Evolutionary conservation across 1,139 yeast genomes (phyloP).

Genomic region (Yamadazyma buinensis): DNA sequence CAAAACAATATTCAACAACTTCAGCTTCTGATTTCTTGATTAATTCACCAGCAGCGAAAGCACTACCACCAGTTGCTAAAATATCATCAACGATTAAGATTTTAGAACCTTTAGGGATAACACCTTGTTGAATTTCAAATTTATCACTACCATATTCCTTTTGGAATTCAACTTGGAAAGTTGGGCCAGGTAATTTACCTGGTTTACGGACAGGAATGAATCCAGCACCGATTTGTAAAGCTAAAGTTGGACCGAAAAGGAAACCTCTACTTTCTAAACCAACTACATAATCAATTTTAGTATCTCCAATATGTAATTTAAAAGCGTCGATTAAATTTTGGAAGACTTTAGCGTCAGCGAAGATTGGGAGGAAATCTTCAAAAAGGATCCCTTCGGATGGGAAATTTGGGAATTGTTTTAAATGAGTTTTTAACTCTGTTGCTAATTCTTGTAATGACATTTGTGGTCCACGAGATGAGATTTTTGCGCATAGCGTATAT

Average conservation of each 20-base stretch:
- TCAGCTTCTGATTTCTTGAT: slow-evolving; percentile 63
- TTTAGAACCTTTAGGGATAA: slow-evolving; percentile 75
- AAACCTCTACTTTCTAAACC: slow-evolving; percentile 98
- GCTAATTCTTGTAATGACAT: slow-evolving; percentile 41
- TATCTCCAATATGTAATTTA: slow-evolving; percentile 64
- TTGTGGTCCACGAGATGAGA: no score
- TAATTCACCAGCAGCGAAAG: slow-evolving; percentile 88
- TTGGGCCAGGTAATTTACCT: slow-evolving; percentile 91
- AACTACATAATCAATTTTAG: slow-evolving; percentile 79
- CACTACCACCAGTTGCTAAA: slow-evolving; percentile 98
- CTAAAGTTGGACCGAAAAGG: slow-evolving; percentile 91
- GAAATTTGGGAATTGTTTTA: slow-evolving; percentile 87
- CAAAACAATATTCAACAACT: slow-evolving; percentile 76
- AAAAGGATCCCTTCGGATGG: slow-evolving; percentile 90
- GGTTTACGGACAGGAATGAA: slow-evolving; percentile 93
- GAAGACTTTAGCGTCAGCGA: slow-evolving; percentile 76
- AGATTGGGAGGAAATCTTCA: slow-evolving; percentile 94
- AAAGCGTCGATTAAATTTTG: slow-evolving; percentile 79
- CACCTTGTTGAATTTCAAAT: slow-evolving; percentile 83
- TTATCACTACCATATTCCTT: slow-evolving; percentile 92
- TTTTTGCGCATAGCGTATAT: no score
- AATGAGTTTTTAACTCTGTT: slow-evolving; percentile 56
- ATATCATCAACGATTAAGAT: slow-evolving; percentile 92
- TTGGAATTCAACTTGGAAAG: slow-evolving; percentile 65
- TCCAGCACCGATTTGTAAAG: slow-evolving; percentile 83